A percentile compares a stretch with the other conserved stretches of the same genome.
phyloP scores from a whole-genome alignment of 805 yeast genomes.

The Candida tallmaniae region DNA sequence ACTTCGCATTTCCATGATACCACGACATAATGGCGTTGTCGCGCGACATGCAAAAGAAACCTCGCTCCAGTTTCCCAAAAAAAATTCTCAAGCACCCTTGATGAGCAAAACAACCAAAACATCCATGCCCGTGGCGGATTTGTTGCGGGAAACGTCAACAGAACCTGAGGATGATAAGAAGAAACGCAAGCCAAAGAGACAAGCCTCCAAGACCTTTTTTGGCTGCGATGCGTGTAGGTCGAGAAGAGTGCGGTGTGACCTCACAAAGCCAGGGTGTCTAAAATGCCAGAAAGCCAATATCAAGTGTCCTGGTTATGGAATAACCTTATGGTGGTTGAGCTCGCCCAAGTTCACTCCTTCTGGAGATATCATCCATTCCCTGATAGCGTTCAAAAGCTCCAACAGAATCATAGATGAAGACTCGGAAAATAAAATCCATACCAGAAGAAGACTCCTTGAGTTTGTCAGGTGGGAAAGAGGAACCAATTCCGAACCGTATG shows the following conservation, averaged over 20 bases:
- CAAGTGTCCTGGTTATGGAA: conserved; percentile 77
- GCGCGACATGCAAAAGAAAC: no score
- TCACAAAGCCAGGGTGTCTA: conserved; percentile 63
- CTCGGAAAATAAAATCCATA: conserved; percentile 44
- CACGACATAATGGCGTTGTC: no score
- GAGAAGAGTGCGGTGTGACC: conserved; percentile 77
- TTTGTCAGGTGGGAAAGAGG: conserved; percentile 66
- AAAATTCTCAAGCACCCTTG: no score
- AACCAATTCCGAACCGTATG: conserved; percentile 42
- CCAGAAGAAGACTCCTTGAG: conserved; percentile 59
- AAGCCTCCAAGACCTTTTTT: conserved; percentile 60
- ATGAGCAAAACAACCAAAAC: no score
- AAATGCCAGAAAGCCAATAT: conserved; percentile 66
- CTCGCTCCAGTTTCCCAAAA: no score
- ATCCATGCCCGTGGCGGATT: not conserved
- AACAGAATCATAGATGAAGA: conserved; percentile 13
- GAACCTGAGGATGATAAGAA: not conserved
- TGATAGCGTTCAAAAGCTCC: conserved; percentile 25
- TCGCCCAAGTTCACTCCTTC: conserved; percentile 38
- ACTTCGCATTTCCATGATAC: no score
- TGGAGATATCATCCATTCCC: conserved; percentile 24
- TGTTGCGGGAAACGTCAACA: no score
- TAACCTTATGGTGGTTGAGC: conserved; percentile 72
- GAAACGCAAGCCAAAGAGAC: conserved; percentile 4
- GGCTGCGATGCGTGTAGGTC: conserved; percentile 89